Evolutionary conservation across 805 yeast genomes (phyloP).

Genomic region (Wickerhamiella cacticola): DNA sequence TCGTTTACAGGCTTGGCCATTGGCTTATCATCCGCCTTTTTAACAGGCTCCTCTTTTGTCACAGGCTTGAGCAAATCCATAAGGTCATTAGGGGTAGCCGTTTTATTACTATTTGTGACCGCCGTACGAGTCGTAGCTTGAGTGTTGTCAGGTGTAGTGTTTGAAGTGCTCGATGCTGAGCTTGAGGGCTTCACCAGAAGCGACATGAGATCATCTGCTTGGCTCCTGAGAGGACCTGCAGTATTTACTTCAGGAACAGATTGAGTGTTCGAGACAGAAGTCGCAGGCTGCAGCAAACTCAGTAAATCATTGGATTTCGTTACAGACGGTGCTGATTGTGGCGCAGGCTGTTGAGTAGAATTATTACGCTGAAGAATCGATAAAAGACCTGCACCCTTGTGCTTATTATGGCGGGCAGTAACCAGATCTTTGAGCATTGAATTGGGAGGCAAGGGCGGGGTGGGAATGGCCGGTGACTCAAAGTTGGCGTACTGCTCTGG

Average conservation of each 20-base stretch:
- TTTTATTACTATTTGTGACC: no score
- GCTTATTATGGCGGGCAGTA: slow-evolving; percentile 15
- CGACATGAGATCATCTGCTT: slow-evolving; percentile 8
- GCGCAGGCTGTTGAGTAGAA: not conserved
- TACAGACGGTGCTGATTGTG: not conserved
- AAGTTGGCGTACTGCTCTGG: not conserved
- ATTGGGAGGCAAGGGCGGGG: slow-evolving; percentile 19
- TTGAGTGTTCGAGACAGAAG: slow-evolving; percentile 2
- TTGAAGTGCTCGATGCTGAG: not conserved
- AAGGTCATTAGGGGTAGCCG: no score
- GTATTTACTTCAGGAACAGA: no score
- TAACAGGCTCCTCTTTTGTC: not conserved
- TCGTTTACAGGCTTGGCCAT: not conserved
- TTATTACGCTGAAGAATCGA: slow-evolving; percentile 9
- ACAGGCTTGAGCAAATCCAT: not conserved
- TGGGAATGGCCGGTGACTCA: not conserved
- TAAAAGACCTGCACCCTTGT: slow-evolving; percentile 10
- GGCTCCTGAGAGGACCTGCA: no score
- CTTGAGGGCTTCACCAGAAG: slow-evolving; percentile 7
- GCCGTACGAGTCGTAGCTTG: no score
- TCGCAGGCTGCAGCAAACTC: slow-evolving; percentile 10
- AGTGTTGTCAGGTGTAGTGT: not conserved
- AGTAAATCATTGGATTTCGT: slow-evolving; percentile 13
- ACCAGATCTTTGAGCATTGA: slow-evolving; percentile 20
- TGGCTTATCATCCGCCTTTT: not conserved